Percentiles rank a stretch among this genome's conserved stretches.
Evolutionary conservation across 768 basidiomycete species (phyloP).

Genomic region (Mycena chlorophos): DNA sequence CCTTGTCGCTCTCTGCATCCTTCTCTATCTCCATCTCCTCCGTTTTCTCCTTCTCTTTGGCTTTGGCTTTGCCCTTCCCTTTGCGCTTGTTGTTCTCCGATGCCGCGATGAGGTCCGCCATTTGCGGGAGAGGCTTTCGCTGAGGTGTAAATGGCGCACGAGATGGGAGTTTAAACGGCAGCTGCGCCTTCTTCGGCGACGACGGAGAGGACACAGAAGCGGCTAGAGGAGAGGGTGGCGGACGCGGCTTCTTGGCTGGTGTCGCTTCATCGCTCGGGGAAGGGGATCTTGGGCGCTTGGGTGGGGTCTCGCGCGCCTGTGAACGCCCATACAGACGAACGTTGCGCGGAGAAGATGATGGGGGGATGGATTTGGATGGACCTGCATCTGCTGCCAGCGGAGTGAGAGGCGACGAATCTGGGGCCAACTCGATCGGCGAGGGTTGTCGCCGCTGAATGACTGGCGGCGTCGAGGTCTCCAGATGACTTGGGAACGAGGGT

Average conservation of each 20-base stretch:
- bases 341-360: conserved; percentile 28
- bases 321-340: conserved; percentile 21
- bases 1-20: background rate
- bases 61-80: conserved; percentile 10
- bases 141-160: conserved; percentile 13
- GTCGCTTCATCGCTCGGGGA: conserved; percentile 7
- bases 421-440: conserved; percentile 37
- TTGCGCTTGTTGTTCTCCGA: conserved; percentile 20
- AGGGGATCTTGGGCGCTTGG: conserved; percentile 15
- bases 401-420: conserved; percentile 27
- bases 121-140: conserved; percentile 12
- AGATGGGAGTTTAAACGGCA: background rate
- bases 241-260: conserved; percentile 12
- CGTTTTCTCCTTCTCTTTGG: background rate
- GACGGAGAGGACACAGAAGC: conserved; percentile 1
- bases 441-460: conserved; percentile 40
- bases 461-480: conserved; percentile 55
- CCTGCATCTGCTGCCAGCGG: conserved; percentile 9
- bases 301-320: background rate
- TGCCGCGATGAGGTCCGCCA: conserved; percentile 18
- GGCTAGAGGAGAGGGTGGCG: background rate
- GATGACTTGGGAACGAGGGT: conserved; percentile 55
- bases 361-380: conserved; percentile 14
- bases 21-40: conserved; percentile 11
- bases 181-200: background rate